phyloP scores from a whole-genome alignment of 140 eudicot genomes.

The Stevia rebaudiana region DNA sequence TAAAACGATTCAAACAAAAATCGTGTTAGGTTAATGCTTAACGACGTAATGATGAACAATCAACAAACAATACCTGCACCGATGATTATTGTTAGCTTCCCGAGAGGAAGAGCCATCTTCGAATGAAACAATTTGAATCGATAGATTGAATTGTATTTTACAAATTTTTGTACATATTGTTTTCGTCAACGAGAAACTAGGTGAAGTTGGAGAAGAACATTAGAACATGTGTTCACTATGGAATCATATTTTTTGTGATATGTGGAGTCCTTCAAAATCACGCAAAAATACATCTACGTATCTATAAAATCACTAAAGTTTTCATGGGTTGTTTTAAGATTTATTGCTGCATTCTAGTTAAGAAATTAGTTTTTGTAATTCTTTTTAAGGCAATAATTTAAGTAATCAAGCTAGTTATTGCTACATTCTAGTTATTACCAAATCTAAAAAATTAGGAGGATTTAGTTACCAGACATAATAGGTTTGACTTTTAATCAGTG shows the following conservation, averaged over 20 bases:
- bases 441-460: no score
- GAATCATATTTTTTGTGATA: background rate
- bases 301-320: no score
- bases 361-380: no score
- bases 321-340: no score
- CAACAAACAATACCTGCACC: constrained; percentile 60
- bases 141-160: background rate
- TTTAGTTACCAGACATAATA: no score
- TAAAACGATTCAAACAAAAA: background rate
- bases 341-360: background rate
- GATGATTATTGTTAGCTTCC: constrained; percentile 60
- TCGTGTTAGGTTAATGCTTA: background rate
- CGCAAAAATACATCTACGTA: background rate
- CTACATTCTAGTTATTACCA: no score
- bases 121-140: background rate
- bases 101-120: constrained; percentile 71
- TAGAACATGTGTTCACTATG: background rate
- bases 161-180: background rate
- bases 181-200: background rate
- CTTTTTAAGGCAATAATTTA: no score
- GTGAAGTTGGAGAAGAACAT: background rate
- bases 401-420: no score
- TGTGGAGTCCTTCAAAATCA: background rate
- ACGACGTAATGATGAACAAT: background rate
- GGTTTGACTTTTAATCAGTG: no score